Conservation (phyloP, 2,329 filamentous ascomycete species). For the Diaporthe batatas region DNA sequence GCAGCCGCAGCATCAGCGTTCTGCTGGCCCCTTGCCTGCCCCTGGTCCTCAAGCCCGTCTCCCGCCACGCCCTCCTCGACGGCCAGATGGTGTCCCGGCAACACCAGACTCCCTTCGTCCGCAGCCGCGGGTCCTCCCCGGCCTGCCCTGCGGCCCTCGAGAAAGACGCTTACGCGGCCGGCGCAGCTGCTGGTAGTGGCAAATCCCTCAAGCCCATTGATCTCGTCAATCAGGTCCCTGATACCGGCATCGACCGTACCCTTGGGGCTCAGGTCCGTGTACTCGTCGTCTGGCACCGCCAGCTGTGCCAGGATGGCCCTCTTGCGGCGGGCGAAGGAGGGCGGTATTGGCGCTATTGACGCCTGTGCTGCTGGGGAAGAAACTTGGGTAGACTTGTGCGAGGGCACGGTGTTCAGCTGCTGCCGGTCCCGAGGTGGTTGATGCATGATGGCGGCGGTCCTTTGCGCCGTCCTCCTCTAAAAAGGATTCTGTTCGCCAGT, state of each 20-base stretch:
- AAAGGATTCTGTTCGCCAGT: neutral
- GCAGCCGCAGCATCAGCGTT: conserved; percentile 85
- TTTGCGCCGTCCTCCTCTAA: conserved; percentile 1
- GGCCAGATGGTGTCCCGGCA: conserved; percentile 40
- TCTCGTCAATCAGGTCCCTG: conserved; percentile 79
- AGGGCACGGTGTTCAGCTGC: neutral
- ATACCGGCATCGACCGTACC: conserved; percentile 87
- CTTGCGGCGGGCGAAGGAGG: conserved; percentile 73
- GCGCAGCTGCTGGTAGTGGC: conserved; percentile 96
- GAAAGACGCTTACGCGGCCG: conserved; percentile 87
- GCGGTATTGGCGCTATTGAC: conserved; percentile 41
- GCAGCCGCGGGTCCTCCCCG: conserved; percentile 39
- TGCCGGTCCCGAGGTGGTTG: conserved; percentile 2
- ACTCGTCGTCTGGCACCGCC: conserved; percentile 75
- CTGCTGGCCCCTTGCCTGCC: conserved; percentile 42
- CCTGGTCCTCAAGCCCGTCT: neutral
- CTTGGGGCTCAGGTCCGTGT: conserved; percentile 89
- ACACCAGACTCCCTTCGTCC: conserved; percentile 43
- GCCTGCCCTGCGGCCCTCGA: conserved; percentile 76
- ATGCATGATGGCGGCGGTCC: conserved; percentile 1
- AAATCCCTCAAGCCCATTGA: conserved; percentile 81
- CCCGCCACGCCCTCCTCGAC: conserved; percentile 18
- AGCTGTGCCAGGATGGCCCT: conserved; percentile 79
- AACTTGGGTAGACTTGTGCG: neutral
- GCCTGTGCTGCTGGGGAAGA: neutral